These are phyloP conservation scores for Flaveria trinervia DNA, from an alignment of 129 eudicot genomes.

Conservation along the genomic window DNA sequence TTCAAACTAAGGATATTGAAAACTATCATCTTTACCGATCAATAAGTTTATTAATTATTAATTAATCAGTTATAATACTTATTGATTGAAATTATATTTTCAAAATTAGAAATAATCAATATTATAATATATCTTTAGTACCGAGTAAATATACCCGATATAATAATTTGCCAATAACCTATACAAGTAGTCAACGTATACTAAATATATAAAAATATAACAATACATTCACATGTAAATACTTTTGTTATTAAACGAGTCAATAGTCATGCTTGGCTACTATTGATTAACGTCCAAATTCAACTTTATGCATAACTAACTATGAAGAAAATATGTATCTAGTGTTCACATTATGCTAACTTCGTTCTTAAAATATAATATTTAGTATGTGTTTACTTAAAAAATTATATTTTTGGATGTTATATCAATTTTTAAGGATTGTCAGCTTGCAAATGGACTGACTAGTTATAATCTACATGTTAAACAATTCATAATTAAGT, in stretches of 20 bases:
- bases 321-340: background rate
- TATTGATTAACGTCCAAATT: background rate
- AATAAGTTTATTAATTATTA: background rate
- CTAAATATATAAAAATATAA: background rate
- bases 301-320: background rate
- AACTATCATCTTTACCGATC: background rate
- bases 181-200: background rate
- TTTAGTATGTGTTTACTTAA: too few species aligned
- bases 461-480: too few species aligned
- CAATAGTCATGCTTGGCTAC: constrained; percentile 1
- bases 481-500: too few species aligned
- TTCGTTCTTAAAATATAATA: background rate
- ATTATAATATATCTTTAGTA: background rate
- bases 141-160: background rate
- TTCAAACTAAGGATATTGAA: background rate
- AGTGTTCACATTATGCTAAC: background rate
- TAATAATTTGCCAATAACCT: background rate
- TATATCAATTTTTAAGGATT: too few species aligned
- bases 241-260: background rate
- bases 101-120: background rate
- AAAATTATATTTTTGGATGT: too few species aligned
- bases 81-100: too few species aligned
- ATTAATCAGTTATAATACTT: too few species aligned
- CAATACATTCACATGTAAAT: background rate
- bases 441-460: too few species aligned